Evolutionary conservation across 768 basidiomycete genomes (phyloP), one percentile per base, ranked within the genome.

Genomic region (Tricholoma furcatifolium): DNA sequence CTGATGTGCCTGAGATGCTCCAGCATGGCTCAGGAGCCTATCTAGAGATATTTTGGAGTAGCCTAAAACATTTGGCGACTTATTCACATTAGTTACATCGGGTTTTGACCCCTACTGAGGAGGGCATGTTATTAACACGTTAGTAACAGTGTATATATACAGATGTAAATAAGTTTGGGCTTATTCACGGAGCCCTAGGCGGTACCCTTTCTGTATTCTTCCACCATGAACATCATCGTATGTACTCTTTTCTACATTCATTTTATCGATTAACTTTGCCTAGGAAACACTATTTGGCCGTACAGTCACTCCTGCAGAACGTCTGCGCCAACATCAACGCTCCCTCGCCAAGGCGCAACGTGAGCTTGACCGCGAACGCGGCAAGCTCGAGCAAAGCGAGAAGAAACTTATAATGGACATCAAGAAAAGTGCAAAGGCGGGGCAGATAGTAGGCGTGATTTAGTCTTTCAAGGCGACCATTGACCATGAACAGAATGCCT

Each of bases 391-490:
- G 70, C 87, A 88, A 67, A 87, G 89, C 65, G 97, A 98, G 78
- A 98, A 96, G 85, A 98, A 97, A 69, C 85, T 98, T 49, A 82
- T 98, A 53, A 74, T 75, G 64, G 97, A 98, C 66, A 99, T 98
- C 66, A 98, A 92, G 82, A 93, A 90, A 73, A 93, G 88, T 58
- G 97, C 97, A 31, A 95, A 97, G 69, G 80, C 85, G 45, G 95
- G 96, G 31, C 95, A 99, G 74, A 84, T 98, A 79, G 95, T 97
- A 62, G 53, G 78, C 66, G 48, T 20, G 18, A 53, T 36, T 20
- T 41, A 39, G 43, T 27, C 43, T 46, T 45, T 38, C 31, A 51
- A 53, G 47, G 41, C 46, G 47, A 56, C 48, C 59, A 58, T 63
- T 60, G 54, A 50, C 53, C 55, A 55, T 55, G 51, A 54, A 51